Conservation (phyloP, 441 rosid genomes). For the Erodium texanum region DNA sequence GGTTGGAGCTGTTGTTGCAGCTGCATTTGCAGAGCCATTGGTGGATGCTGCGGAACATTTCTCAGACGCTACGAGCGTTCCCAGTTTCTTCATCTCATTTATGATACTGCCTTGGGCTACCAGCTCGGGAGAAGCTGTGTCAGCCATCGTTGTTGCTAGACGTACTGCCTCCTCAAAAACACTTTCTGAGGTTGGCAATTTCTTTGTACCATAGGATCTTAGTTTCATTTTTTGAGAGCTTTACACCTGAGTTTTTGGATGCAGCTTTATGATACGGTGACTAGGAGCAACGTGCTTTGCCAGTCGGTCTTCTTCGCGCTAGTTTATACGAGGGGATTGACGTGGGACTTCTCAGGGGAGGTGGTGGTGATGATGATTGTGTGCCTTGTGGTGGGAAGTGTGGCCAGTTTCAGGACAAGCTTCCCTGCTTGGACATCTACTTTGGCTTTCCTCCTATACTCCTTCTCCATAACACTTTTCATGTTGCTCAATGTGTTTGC, state of each 20-base stretch:
- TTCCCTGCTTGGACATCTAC: constrained; percentile 81
- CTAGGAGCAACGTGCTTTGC: constrained; percentile 80
- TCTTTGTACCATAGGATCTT: not conserved
- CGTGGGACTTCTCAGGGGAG: constrained; percentile 88
- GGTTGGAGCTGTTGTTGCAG: constrained; percentile 70
- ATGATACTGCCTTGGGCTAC: constrained; percentile 87
- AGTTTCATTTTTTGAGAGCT: too few species aligned
- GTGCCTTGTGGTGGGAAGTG: constrained; percentile 64
- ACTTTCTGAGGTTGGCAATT: constrained; percentile 65
- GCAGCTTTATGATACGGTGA: constrained; percentile 84
- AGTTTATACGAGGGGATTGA: constrained; percentile 60
- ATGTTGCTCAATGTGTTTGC: constrained; percentile 63
- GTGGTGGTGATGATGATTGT: constrained; percentile 68
- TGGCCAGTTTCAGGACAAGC: constrained; percentile 67
- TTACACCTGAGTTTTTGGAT: constrained; percentile 6
- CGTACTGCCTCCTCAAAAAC: constrained; percentile 78
- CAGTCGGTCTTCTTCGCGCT: constrained; percentile 79
- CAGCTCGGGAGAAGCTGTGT: constrained; percentile 85
- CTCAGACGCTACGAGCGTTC: constrained; percentile 80
- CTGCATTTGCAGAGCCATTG: constrained; percentile 86
- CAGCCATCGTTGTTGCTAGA: constrained; percentile 69
- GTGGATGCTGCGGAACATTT: constrained; percentile 84
- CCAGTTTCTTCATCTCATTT: constrained; percentile 90
- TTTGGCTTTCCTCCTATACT: constrained; percentile 63
- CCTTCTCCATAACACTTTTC: constrained; percentile 71